phyloP scores from a whole-genome alignment of 2,329 filamentous ascomycete species.

The Emydomyces testavorans region DNA sequence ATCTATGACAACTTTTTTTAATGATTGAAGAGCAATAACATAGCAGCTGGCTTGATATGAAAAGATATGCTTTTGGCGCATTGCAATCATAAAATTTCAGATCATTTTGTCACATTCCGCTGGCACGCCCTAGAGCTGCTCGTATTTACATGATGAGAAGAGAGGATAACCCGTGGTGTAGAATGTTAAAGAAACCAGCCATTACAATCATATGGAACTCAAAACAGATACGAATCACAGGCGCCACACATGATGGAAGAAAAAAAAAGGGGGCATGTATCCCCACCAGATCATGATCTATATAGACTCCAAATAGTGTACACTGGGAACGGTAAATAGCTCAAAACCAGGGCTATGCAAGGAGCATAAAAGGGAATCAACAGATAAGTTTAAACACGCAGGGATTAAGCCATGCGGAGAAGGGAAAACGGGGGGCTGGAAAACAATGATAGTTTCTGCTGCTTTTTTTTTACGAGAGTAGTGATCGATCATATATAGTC shows the following conservation, averaged over 20 bases:
- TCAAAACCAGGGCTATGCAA: slow-evolving; percentile 10
- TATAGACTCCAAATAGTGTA: slow-evolving; percentile 16
- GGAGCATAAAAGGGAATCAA: slow-evolving; percentile 2
- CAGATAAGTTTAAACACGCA: slow-evolving; percentile 10
- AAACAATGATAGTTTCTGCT: not conserved
- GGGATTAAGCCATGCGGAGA: slow-evolving; percentile 7
- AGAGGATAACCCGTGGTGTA: slow-evolving; percentile 5
- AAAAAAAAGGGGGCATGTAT: not conserved
- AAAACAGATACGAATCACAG: not conserved
- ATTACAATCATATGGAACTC: not conserved
- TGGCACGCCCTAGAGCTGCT: not conserved
- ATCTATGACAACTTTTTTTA: too few relatives aligned
- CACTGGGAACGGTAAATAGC: slow-evolving; percentile 11
- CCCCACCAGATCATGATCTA: slow-evolving; percentile 11
- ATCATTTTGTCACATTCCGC: not conserved
- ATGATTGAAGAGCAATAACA: too few relatives aligned
- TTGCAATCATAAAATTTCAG: too few relatives aligned
- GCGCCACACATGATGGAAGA: not conserved
- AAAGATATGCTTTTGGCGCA: too few relatives aligned
- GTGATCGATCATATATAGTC: slow-evolving; percentile 57
- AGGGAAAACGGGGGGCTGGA: not conserved
- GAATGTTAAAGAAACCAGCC: not conserved
- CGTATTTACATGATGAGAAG: slow-evolving; percentile 9
- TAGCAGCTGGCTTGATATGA: too few relatives aligned
- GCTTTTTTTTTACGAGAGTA: not conserved